Percentiles rank a stretch among this genome's conserved stretches.
These are phyloP conservation scores for Bipolaris zeicola DNA, from an alignment of 2,329 filamentous ascomycete genomes.

Conservation along the genomic window DNA sequence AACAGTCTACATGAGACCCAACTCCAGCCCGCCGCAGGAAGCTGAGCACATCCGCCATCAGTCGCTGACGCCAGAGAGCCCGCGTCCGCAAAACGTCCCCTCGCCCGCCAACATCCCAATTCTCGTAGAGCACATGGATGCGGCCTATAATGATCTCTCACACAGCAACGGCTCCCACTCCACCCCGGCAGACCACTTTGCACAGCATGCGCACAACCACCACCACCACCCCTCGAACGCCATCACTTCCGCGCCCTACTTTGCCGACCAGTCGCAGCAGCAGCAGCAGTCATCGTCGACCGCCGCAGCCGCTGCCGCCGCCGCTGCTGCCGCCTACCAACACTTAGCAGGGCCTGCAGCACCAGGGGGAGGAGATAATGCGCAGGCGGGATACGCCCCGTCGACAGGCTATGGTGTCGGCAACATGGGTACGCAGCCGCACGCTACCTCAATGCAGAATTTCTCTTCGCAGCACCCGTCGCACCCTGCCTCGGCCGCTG, in stretches of 20 bases:
- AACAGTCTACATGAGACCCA: constrained; percentile 59
- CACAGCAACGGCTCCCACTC: constrained; percentile 55
- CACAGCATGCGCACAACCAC: constrained; percentile 41
- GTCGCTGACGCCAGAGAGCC: constrained; percentile 71
- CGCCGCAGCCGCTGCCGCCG: background rate
- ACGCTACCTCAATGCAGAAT: constrained; percentile 48
- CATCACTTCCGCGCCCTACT: constrained; percentile 38
- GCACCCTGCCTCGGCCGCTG: constrained; percentile 42
- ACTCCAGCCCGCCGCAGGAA: constrained; percentile 60
- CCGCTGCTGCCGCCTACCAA: constrained; percentile 22
- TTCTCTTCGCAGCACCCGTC: constrained; percentile 41
- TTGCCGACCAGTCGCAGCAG: constrained; percentile 28
- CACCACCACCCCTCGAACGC: constrained; percentile 29
- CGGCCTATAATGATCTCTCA: constrained; percentile 70
- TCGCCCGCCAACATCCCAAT: constrained; percentile 72
- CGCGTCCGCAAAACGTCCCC: constrained; percentile 70
- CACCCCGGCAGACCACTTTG: constrained; percentile 41
- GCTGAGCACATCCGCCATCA: constrained; percentile 66
- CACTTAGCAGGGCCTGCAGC: constrained; percentile 32
- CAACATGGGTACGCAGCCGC: constrained; percentile 37
- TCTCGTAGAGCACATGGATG: constrained; percentile 73
- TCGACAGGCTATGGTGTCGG: constrained; percentile 32
- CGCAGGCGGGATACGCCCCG: constrained; percentile 30
- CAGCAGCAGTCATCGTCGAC: constrained; percentile 10
- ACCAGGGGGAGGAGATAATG: constrained; percentile 31